Evolutionary conservation across 352 stramenopile species (phyloP).

Genomic region (Phytophthora chlamydospora): DNA sequence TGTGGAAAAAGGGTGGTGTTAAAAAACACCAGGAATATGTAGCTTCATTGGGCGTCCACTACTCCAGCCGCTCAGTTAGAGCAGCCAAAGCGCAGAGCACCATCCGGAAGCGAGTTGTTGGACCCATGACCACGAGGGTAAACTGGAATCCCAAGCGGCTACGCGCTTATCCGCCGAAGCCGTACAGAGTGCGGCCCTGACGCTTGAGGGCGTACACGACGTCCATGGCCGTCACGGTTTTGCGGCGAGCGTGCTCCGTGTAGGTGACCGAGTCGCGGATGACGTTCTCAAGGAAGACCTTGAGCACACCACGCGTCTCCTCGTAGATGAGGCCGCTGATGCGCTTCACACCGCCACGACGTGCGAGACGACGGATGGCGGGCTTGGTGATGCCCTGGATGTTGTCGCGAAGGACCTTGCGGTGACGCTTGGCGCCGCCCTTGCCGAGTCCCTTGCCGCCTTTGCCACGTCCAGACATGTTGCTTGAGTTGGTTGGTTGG

Average conservation of each 20-base stretch:
- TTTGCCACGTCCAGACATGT: constrained; percentile 79
- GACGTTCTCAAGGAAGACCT: constrained; percentile 99
- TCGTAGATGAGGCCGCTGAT: constrained; percentile 99
- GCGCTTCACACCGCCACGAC: constrained; percentile 97
- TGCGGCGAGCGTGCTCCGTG: constrained; percentile 95
- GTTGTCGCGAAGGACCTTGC: constrained; percentile 91
- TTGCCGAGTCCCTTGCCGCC: constrained; percentile 79
- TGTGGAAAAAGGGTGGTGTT: constrained; percentile 71
- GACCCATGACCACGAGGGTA: not conserved
- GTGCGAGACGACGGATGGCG: constrained; percentile 97
- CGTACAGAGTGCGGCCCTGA: constrained; percentile 96
- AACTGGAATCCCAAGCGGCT: not conserved
- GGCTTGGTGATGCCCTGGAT: constrained; percentile 94
- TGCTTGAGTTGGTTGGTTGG: constrained; percentile 47
- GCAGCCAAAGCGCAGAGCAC: not conserved
- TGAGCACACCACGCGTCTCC: constrained; percentile 97
- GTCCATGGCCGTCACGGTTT: constrained; percentile 98
- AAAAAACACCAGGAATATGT: constrained; percentile 74
- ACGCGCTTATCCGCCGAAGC: constrained; percentile 86
- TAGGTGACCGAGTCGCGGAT: constrained; percentile 97
- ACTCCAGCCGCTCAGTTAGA: not conserved
- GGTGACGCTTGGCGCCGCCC: constrained; percentile 85
- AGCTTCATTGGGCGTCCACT: constrained; percentile 1
- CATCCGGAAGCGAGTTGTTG: constrained; percentile 13
- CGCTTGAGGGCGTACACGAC: constrained; percentile 98